phyloP scores from a whole-genome alignment of 148 eudicot species.

The Vaccinium vitisidaea region DNA sequence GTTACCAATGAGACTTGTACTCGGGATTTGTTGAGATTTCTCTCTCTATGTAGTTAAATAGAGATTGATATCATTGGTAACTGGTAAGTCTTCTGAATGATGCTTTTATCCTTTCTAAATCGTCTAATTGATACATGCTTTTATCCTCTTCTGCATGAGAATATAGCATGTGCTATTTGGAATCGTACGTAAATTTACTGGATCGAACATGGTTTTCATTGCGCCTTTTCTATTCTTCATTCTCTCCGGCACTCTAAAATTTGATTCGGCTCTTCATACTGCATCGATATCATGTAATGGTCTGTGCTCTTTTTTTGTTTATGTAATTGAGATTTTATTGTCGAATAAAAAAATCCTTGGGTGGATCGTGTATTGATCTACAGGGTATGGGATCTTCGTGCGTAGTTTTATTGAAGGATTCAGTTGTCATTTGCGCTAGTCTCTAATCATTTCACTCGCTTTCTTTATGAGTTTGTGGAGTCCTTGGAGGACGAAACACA shows the following conservation, averaged over 20 bases:
- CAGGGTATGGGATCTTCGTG: background rate
- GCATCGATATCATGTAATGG: too few relatives aligned
- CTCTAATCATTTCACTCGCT: background rate
- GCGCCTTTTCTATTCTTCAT: background rate
- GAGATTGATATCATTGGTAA: background rate
- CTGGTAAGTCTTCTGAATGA: background rate
- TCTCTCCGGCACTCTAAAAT: background rate
- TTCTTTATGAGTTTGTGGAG: background rate
- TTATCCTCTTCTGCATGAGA: background rate
- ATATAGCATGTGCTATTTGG: too few relatives aligned
- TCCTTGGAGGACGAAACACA: background rate
- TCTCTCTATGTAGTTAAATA: background rate
- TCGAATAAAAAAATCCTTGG: background rate
- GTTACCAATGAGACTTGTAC: slow-evolving; percentile 3
- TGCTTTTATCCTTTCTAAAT: background rate
- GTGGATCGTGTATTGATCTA: background rate
- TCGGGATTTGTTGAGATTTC: background rate
- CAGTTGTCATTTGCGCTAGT: background rate
- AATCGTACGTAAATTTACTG: background rate
- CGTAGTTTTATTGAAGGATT: background rate
- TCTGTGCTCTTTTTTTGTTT: background rate
- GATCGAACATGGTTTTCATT: background rate
- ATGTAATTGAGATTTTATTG: background rate
- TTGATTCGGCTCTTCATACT: too few relatives aligned
- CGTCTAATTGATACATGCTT: background rate